Evolutionary conservation across 139 green algal species (phyloP).

Genomic region (Chlorella ohadii): DNA sequence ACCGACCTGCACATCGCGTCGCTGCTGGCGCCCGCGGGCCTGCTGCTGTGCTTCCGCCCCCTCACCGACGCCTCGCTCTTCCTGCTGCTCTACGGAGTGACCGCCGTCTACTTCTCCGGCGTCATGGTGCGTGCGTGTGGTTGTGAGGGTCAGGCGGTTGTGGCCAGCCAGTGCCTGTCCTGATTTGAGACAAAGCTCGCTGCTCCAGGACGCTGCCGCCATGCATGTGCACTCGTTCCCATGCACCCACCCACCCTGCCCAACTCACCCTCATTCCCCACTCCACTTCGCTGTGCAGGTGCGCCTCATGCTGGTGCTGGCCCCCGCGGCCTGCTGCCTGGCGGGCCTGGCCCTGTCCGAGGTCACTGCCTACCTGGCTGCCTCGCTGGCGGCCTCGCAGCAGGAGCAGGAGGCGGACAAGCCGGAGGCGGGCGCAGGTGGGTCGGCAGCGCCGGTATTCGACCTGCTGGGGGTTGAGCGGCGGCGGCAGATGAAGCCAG

Average conservation of each 20-base stretch:
- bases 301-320: constrained; percentile 96
- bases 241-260: too few relatives aligned
- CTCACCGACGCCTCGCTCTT: constrained; percentile 89
- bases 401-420: not conserved
- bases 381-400: constrained; percentile 30
- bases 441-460: not conserved
- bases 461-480: too few relatives aligned
- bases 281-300: too few relatives aligned
- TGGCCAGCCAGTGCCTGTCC: too few relatives aligned
- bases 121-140: constrained; percentile 75
- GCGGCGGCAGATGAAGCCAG: too few relatives aligned
- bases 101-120: constrained; percentile 94
- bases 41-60: constrained; percentile 84
- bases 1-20: constrained; percentile 72
- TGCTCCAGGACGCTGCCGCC: too few relatives aligned
- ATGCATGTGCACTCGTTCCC: too few relatives aligned
- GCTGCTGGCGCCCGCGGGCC: constrained; percentile 74
- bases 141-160: too few relatives aligned
- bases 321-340: constrained; percentile 94
- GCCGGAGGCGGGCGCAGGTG: not conserved
- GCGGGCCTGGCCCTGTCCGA: constrained; percentile 79
- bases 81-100: constrained; percentile 94
- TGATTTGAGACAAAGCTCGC: too few relatives aligned
- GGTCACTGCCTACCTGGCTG: constrained; percentile 18
- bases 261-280: not conserved